Evolutionary conservation across 768 basidiomycete species (phyloP), one percentile per base, ranked within the genome.

Genomic region (Psilocybe azurescens): DNA sequence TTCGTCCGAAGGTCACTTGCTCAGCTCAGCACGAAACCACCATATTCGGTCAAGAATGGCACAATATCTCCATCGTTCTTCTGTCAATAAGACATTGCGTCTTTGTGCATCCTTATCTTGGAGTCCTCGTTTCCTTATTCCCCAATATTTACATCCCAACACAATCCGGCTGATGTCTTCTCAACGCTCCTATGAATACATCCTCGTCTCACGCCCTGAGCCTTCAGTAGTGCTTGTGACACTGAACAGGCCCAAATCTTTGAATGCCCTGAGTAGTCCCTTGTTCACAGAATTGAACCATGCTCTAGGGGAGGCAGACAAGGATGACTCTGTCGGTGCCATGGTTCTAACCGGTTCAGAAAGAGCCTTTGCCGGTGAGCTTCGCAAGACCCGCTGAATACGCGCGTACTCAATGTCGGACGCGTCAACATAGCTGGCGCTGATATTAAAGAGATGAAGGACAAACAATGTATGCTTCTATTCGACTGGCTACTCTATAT

Each of bases 381-480:
- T 14, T 50, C n/a, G n/a, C 13, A 24, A 7, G 33, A 29, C 58
- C 11, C 59, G 51, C 14, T 9, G 20, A 53, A 46, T 2, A 7
- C 46, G 16, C 53, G 20, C 32, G 29, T 20, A 24, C n/a, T 38
- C 24, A 53, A 59, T 38, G 10, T 54, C 36, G 51, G 47, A 18
- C 53, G 30, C 36, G 39, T 39, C 53, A 53, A 38, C 36, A 2
- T 66, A 95, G 95, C 95, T 69, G 95, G 97, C 2, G 97, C 97
- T 20, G 97, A 99, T 76, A 98, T 99, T 78, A 98, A 97, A 79
- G 95, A 99, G 78, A 99, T 99, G 97, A 95, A 95, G 76, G 93
- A 96, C 78, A 95, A 95, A 77, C 79, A 88, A 61, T 97, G 94
- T 95, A 70, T 71, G 86, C 76, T 36, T 46, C 13, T 29, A 51